Percentiles rank a stretch among this genome's conserved stretches.
These are phyloP conservation scores for Bipolaris bicolor DNA, from an alignment of 2,329 filamentous ascomycete species.

Conservation along the genomic window DNA sequence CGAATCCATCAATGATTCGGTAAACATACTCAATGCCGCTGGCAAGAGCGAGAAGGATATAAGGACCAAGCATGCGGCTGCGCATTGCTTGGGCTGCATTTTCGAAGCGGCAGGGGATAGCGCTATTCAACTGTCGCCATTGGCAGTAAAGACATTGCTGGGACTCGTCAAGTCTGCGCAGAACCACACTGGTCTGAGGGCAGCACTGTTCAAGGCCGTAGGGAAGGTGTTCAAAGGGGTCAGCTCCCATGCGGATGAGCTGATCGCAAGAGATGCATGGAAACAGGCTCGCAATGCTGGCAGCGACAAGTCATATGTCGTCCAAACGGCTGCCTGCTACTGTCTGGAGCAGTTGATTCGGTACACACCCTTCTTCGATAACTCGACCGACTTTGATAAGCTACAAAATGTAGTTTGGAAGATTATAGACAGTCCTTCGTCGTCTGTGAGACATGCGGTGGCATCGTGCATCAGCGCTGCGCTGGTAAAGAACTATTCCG, in stretches of 20 bases:
- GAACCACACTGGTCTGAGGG: conserved; percentile 80
- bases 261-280: conserved; percentile 86
- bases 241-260: conserved; percentile 78
- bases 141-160: conserved; percentile 73
- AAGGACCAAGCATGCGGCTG: conserved; percentile 83
- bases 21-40: conserved; percentile 71
- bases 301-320: conserved; percentile 81
- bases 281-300: conserved; percentile 84
- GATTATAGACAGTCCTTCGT: conserved; percentile 77
- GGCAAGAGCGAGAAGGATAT: conserved; percentile 78
- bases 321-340: conserved; percentile 77
- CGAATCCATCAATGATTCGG: conserved; percentile 90
- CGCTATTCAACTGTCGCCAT: conserved; percentile 79
- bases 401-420: conserved; percentile 84
- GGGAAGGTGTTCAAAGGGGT: conserved; percentile 79
- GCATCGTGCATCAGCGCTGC: conserved; percentile 83
- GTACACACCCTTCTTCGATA: conserved; percentile 81
- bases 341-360: conserved; percentile 77
- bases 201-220: conserved; percentile 75
- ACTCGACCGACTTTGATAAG: conserved; percentile 87
- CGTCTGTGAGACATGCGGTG: conserved; percentile 80
- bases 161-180: conserved; percentile 81
- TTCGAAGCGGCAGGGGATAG: conserved; percentile 94
- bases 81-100: conserved; percentile 83
- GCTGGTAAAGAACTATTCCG: conserved; percentile 81